Base-by-base conservation (phyloP, 2,329 filamentous ascomycete species). In the Magnaporthiopsis incrustans region DNA sequence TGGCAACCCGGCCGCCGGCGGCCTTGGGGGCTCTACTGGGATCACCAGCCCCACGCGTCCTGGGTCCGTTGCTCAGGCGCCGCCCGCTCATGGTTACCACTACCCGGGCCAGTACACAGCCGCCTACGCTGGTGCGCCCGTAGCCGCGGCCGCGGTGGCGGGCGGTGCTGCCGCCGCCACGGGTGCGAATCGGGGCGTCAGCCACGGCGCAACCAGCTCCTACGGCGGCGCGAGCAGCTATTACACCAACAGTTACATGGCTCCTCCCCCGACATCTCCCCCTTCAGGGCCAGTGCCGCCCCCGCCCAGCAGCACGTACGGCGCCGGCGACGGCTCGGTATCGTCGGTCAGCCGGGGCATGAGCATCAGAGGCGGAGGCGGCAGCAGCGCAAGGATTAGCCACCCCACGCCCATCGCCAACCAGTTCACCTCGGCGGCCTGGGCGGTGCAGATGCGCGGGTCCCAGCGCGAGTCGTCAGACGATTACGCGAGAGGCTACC, bases 401-500 rank as follows among this genome's bases (percentile, higher is more conserved):
- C 44, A 33, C 18, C 44, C 44, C 18, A 26, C 38, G 38, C 38
- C 60, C 35, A 38, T 44, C 3, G 26, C n/a, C 10, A 62, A 57
- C 30, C 44, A 53, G 44, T 53, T 53, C 22, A n/a, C 7, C 44
- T 53, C 44, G n/a, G 44, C 22, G 22, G 44, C 44, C 44, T 53
- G 44, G 44, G 44, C 44, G 22, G 18, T 53, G 44, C 44, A 25
- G 44, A 53, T 14, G 18, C 18, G 44, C 44, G 44, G 44, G 18
- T 70, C 81, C 60, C 77, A 77, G 0, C 73, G 77, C 8, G 78
- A 79, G 64, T 53, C 44, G 5, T 73, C 78, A 35, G 78, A 81
- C 27, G 80, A 82, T 30, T 81, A 81, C 64, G 74, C 76, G 8
- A 74, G 77, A 7, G 75, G 77, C 63, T 79, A 77, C 65, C 74